Percentiles rank a stretch among this genome's conserved stretches.
Evolutionary conservation across 257 asterid species (phyloP).

Genomic region (Solanum gracilifrons): DNA sequence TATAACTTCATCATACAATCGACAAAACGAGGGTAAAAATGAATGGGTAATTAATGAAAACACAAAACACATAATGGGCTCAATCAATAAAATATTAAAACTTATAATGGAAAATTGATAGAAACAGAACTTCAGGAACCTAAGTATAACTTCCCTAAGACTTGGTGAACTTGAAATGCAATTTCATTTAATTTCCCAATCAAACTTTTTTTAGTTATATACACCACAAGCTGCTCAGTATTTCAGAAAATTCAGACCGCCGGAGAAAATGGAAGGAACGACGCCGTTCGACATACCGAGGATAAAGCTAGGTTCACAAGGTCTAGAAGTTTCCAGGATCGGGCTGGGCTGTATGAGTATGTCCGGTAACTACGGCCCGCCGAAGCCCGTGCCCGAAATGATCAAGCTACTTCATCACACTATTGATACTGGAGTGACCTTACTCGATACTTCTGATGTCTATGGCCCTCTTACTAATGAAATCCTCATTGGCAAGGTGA

Average conservation of each 20-base stretch:
- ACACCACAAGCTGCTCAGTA: not conserved
- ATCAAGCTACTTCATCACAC: slow-evolving; percentile 24
- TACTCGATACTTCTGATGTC: slow-evolving; percentile 22
- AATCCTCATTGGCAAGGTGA: slow-evolving; percentile 23
- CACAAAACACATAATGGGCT: not conserved
- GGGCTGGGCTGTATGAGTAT: slow-evolving; percentile 34
- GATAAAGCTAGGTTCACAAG: slow-evolving; percentile 19
- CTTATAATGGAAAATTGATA: not conserved
- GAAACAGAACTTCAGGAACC: not conserved
- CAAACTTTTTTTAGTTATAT: not conserved
- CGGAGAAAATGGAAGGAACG: not conserved
- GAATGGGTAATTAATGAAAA: too few relatives aligned
- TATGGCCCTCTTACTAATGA: slow-evolving; percentile 12
- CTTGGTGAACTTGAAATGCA: not conserved
- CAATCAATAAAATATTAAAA: too few relatives aligned
- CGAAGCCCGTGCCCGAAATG: slow-evolving; percentile 28
- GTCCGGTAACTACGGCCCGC: slow-evolving; percentile 20
- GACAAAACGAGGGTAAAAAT: too few relatives aligned
- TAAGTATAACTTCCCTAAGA: not conserved
- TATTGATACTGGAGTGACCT: slow-evolving; percentile 13
- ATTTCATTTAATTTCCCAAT: not conserved
- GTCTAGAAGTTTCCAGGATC: slow-evolving; percentile 17
- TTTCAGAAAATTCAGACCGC: not conserved
- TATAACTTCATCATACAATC: too few relatives aligned
- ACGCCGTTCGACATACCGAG: not conserved